Percentiles rank a stretch among this genome's conserved stretches.
These are phyloP conservation scores for Rehmannia glutinosa DNA, from an alignment of 257 asterid genomes.

Conservation along the genomic window DNA sequence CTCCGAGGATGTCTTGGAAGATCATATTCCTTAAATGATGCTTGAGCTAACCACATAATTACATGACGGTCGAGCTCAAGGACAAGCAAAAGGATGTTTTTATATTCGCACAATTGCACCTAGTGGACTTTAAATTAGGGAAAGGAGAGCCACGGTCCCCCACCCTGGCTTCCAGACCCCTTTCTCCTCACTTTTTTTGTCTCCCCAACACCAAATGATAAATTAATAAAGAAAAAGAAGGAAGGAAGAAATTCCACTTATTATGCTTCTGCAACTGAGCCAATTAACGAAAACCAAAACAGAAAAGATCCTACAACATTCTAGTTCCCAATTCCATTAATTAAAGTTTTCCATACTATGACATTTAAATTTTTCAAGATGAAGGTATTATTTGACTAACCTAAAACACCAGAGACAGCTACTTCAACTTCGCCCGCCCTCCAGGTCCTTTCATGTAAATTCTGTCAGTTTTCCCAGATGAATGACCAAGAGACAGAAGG, in stretches of 20 bases:
- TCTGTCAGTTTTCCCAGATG: slow-evolving; percentile 82
- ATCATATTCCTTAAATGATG: no score
- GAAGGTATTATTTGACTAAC: slow-evolving; percentile 30
- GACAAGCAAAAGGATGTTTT: no score
- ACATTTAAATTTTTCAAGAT: slow-evolving; percentile 5
- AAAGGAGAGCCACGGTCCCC: no score
- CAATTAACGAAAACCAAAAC: background rate
- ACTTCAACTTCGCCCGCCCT: slow-evolving; percentile 99
- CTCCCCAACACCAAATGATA: no score
- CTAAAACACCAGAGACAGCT: slow-evolving; percentile 93
- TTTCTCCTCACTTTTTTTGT: no score
- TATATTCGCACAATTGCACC: no score
- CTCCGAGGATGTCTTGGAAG: no score
- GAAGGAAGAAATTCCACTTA: no score
- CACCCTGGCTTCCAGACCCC: no score
- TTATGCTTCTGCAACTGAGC: background rate
- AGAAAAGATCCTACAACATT: background rate
- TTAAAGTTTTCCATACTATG: background rate
- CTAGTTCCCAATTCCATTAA: background rate
- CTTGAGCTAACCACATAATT: no score
- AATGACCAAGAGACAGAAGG: slow-evolving; percentile 86
- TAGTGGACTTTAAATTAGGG: no score
- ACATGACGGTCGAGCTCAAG: no score
- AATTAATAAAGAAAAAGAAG: background rate
- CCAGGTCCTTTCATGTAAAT: slow-evolving; percentile 99